Evolutionary conservation across 768 basidiomycete genomes (phyloP).

Genomic region (Rhodosporidiobolus odoratus): DNA sequence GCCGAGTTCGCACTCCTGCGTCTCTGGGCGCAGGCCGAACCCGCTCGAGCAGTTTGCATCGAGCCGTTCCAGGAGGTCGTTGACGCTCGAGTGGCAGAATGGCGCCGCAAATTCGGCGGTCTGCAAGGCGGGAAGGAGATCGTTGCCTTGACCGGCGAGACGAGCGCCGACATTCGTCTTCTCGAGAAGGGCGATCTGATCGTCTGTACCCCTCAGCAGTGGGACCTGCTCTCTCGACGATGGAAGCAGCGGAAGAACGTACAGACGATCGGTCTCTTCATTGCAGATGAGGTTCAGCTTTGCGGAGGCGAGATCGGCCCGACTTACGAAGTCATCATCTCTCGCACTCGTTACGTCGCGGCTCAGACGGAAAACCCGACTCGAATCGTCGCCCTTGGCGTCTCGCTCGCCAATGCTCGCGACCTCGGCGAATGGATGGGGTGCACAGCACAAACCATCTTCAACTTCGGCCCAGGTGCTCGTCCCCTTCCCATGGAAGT

Average conservation of each 20-base stretch:
- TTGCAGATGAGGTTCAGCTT: conserved; percentile 91
- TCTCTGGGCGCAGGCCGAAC: conserved; percentile 84
- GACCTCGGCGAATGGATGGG: conserved; percentile 99
- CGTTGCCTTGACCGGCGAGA: conserved; percentile 87
- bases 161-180: conserved; percentile 79
- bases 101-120: conserved; percentile 73
- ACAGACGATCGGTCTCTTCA: conserved; percentile 82
- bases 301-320: conserved; percentile 93
- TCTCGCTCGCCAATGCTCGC: conserved; percentile 89
- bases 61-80: conserved; percentile 99
- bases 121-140: conserved; percentile 91
- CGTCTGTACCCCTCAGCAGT: conserved; percentile 90
- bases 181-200: conserved; percentile 89
- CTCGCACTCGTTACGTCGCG: conserved; percentile 91
- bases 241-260: conserved; percentile 98
- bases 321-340: conserved; percentile 92
- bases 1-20: conserved; percentile 92
- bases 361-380: conserved; percentile 89
- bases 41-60: conserved; percentile 81
- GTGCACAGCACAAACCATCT: conserved; percentile 83
- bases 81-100: conserved; percentile 78
- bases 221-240: conserved; percentile 88
- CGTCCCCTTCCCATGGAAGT: conserved; percentile 97
- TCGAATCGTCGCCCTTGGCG: conserved; percentile 87
- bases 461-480: conserved; percentile 95